phyloP scores from a whole-genome alignment of 768 basidiomycete genomes.

The Dacryopinax spathularia region DNA sequence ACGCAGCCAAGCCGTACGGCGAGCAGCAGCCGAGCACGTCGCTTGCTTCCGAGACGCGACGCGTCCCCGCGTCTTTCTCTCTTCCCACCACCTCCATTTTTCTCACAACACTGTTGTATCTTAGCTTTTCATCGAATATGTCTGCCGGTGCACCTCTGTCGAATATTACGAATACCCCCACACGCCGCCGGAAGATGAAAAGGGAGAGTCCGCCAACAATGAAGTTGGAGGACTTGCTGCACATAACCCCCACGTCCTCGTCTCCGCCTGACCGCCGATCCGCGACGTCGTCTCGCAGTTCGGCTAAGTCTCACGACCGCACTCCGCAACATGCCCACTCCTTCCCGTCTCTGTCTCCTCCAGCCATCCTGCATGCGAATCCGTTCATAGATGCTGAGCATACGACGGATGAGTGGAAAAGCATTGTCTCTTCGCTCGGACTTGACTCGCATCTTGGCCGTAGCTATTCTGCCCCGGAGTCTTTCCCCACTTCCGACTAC shows the following conservation, averaged over 20 bases:
- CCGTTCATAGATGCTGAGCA: background rate
- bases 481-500: background rate
- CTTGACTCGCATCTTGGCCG: background rate
- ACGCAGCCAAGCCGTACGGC: too few species aligned
- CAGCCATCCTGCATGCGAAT: background rate
- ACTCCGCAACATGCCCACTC: slow-evolving; percentile 1
- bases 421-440: background rate
- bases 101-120: background rate
- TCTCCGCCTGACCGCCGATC: background rate
- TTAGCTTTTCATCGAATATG: background rate
- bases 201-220: background rate
- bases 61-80: background rate
- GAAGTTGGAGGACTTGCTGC: background rate
- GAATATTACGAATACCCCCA: background rate
- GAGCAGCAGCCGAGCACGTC: too few species aligned
- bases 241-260: background rate
- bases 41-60: background rate
- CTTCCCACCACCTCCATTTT: background rate
- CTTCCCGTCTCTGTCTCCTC: background rate
- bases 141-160: background rate
- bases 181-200: background rate
- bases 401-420: background rate
- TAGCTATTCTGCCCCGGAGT: background rate
- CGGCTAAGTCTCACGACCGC: background rate
- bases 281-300: background rate